Base-by-base conservation (phyloP, 2,329 filamentous ascomycete genomes). In the Aureobasidium namibiae region DNA sequence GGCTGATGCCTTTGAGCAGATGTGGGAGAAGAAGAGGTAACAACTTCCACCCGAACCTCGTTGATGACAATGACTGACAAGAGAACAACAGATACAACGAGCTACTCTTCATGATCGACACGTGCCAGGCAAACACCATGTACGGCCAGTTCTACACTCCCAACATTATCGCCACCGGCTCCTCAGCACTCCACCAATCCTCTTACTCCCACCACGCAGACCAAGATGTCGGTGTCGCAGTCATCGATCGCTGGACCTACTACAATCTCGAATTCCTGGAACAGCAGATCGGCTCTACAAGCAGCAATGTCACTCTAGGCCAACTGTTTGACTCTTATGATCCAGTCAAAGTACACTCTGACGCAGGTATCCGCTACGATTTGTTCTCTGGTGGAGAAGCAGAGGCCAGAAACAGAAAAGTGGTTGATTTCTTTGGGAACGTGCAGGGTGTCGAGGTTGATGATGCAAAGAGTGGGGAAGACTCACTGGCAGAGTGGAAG, bases 81-180 rank as follows among this genome's bases (percentile, higher is more conserved):
- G 10, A 18, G 6, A 18, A 23, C 10, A 4, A 41, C 34, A 53
- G 49, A 71, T 99, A 97, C 74, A 90, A 97, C 72, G 94, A 99
- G 75, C 86, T 99, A 66, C 83, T 99, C 60, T 99, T 99, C 79
- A 99, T 99, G 94, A 99, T 99, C 75, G 94, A 99, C 73, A 99
- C 94, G 0, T 99, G 94, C 77, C 94, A 99, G 76, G 94, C 94
- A 59, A 99, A 99, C 73, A 99, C 94, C 33, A 96, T 99, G 91
- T 99, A 96, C 77, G 92, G 87, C 71, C 92, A 96, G 67, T 90
- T 99, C 69, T 99, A 99, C 78, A 95, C 91, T 5, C 92, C 92
- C 49, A 97, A 97, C 69, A 96, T 99, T 68, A 91, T 99, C 68
- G 94, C 94, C 0, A 99, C 95, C 0, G 94, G 94, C n/a, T 95